Evolutionary conservation across 2,329 filamentous ascomycete species (phyloP).

Genomic region (Sporothrix dimorphospora): DNA sequence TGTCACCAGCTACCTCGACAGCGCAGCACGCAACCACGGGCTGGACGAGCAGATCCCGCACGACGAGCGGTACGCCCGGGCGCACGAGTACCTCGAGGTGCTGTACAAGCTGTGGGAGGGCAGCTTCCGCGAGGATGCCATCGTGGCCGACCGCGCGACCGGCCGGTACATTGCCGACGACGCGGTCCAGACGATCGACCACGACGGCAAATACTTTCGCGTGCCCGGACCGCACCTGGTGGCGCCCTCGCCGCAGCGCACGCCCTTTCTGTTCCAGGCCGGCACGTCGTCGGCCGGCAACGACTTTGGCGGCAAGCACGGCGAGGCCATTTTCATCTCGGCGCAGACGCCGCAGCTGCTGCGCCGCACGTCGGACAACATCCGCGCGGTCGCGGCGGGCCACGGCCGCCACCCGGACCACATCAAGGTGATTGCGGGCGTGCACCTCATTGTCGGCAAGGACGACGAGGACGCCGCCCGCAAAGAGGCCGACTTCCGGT

Average conservation of each 20-base stretch:
- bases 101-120: slow-evolving; percentile 34
- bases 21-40: slow-evolving; percentile 32
- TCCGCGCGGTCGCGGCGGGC: slow-evolving; percentile 28
- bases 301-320: slow-evolving; percentile 36
- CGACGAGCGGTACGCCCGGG: slow-evolving; percentile 35
- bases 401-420: slow-evolving; percentile 39
- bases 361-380: slow-evolving; percentile 25
- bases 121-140: slow-evolving; percentile 31
- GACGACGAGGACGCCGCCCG: slow-evolving; percentile 13
- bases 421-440: slow-evolving; percentile 35
- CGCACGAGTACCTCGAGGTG: slow-evolving; percentile 35
- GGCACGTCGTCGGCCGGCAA: slow-evolving; percentile 35
- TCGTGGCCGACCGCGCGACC: slow-evolving; percentile 24
- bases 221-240: slow-evolving; percentile 37
- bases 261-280: slow-evolving; percentile 36
- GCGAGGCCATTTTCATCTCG: slow-evolving; percentile 36
- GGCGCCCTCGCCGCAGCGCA: slow-evolving; percentile 30
- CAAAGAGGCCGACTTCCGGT: slow-evolving; percentile 8
- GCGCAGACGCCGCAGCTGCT: slow-evolving; percentile 32
- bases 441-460: slow-evolving; percentile 31
- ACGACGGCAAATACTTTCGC: slow-evolving; percentile 29
- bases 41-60: slow-evolving; percentile 29
- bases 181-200: slow-evolving; percentile 30
- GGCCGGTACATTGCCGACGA: slow-evolving; percentile 29
- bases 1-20: slow-evolving; percentile 35